Evolutionary conservation across 2,329 filamentous ascomycete species (phyloP).

Genomic region (Chaetomiaceae sp.): DNA sequence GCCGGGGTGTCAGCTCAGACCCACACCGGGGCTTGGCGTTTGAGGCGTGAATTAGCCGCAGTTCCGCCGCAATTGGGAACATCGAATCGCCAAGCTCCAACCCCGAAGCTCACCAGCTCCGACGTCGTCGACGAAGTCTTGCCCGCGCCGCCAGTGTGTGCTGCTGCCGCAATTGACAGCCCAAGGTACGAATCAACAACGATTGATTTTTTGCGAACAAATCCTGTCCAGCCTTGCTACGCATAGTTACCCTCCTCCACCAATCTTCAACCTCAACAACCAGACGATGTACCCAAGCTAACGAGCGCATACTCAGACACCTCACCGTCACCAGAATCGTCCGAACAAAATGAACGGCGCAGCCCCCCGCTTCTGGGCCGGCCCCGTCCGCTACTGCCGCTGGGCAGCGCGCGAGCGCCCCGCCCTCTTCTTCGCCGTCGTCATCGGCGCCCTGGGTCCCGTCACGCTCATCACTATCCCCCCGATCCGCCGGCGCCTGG

Average conservation of each 20-base stretch:
- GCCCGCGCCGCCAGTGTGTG: not conserved
- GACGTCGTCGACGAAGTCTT: not conserved
- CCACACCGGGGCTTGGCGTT: no score
- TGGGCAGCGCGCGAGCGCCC: conserved; percentile 88
- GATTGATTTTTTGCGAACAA: not conserved
- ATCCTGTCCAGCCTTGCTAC: not conserved
- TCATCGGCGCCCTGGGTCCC: conserved; percentile 71
- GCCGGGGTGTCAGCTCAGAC: conserved; percentile 11
- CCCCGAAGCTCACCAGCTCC: not conserved
- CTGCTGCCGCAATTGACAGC: conserved; percentile 9
- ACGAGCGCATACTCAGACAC: not conserved
- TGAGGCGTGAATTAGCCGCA: conserved; percentile 22
- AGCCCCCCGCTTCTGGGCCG: conserved; percentile 75
- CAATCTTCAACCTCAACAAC: not conserved
- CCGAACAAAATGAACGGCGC: conserved; percentile 54
- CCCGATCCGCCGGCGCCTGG: conserved; percentile 66
- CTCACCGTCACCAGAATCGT: not conserved
- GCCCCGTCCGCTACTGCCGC: conserved; percentile 77
- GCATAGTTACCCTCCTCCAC: not conserved
- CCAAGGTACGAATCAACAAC: not conserved
- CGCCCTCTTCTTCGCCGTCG: conserved; percentile 82
- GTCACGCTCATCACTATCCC: conserved; percentile 66
- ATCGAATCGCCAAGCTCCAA: conserved; percentile 10
- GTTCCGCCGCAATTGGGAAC: conserved; percentile 18
- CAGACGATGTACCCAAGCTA: not conserved